Conservation (phyloP, 495 filamentous ascomycete genomes). For the Xylaria nigripes region DNA sequence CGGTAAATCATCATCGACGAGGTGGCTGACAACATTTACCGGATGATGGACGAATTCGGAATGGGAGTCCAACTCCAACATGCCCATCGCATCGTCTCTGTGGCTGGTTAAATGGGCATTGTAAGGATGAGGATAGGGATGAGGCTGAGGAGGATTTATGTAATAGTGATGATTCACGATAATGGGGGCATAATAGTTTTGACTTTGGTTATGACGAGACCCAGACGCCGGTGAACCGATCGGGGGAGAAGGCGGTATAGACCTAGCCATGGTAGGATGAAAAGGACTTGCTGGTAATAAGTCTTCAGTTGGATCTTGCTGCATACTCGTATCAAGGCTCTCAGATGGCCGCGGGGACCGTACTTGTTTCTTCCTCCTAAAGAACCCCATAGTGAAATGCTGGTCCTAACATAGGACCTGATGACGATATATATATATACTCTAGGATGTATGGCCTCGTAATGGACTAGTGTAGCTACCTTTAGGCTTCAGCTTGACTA, state of each 20-base stretch:
- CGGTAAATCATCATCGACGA: conserved; percentile 31
- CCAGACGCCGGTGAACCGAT: conserved; percentile 10
- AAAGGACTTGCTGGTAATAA: conserved; percentile 11
- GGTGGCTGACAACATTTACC: conserved; percentile 20
- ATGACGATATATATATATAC: neutral
- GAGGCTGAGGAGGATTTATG: conserved; percentile 21
- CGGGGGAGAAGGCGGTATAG: conserved; percentile 18
- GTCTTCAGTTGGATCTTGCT: neutral
- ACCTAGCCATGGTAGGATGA: conserved; percentile 23
- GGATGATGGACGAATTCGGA: conserved; percentile 27
- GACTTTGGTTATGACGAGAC: conserved; percentile 21
- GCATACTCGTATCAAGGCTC: neutral
- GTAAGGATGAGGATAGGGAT: conserved; percentile 12
- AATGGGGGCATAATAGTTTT: conserved; percentile 27
- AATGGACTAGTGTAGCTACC: neutral
- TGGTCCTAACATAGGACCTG: neutral
- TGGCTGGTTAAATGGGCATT: neutral
- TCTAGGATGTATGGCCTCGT: neutral
- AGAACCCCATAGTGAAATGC: conserved; percentile 9
- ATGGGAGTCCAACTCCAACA: no score
- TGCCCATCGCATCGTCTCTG: conserved; percentile 22
- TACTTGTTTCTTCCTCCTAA: conserved; percentile 5
- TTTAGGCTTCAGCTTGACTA: neutral
- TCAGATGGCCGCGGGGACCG: neutral
- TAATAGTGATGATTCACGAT: conserved; percentile 45